Evolutionary conservation across 768 basidiomycete species (phyloP).

Genomic region (Amanita muscaria): DNA sequence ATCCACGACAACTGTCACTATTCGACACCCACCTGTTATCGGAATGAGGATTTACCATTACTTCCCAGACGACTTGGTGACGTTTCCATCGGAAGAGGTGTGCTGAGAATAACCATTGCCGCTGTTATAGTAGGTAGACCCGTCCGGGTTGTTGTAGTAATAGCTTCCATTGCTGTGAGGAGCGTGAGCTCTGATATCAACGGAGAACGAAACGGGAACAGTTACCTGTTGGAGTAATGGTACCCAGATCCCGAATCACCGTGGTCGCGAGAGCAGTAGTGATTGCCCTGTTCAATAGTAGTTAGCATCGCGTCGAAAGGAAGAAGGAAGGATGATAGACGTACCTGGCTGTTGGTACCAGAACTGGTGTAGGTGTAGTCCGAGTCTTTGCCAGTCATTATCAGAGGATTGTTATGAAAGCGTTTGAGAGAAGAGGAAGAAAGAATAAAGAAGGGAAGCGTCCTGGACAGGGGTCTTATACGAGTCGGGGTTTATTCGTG

Average conservation of each 20-base stretch:
- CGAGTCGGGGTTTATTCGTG: no score
- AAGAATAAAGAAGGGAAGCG: no score
- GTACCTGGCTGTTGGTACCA: conserved; percentile 47
- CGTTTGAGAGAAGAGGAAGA: no score
- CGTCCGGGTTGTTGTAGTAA: conserved; percentile 54
- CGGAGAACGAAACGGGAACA: background rate
- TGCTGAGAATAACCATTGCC: conserved; percentile 41
- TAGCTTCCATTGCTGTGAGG: conserved; percentile 39
- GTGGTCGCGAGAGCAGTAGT: conserved; percentile 47
- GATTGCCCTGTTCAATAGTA: conserved; percentile 39
- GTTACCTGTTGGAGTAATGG: conserved; percentile 54
- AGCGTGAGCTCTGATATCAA: background rate
- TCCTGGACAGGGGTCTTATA: no score
- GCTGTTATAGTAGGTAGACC: conserved; percentile 51
- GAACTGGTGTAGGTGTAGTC: conserved; percentile 34
- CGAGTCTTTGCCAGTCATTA: conserved; percentile 11
- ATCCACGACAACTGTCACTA: no score
- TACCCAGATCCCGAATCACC: conserved; percentile 36
- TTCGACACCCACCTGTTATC: no score
- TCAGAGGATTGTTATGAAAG: background rate
- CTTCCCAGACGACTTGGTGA: conserved; percentile 1
- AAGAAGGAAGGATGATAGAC: conserved; percentile 6
- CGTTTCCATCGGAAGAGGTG: conserved; percentile 32
- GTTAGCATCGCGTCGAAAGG: background rate
- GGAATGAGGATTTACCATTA: no score